Percentiles rank a stretch among this genome's conserved stretches.
These are phyloP conservation scores for Rhizophora apiculata DNA, from an alignment of 345 rosid genomes.

Conservation along the genomic window DNA sequence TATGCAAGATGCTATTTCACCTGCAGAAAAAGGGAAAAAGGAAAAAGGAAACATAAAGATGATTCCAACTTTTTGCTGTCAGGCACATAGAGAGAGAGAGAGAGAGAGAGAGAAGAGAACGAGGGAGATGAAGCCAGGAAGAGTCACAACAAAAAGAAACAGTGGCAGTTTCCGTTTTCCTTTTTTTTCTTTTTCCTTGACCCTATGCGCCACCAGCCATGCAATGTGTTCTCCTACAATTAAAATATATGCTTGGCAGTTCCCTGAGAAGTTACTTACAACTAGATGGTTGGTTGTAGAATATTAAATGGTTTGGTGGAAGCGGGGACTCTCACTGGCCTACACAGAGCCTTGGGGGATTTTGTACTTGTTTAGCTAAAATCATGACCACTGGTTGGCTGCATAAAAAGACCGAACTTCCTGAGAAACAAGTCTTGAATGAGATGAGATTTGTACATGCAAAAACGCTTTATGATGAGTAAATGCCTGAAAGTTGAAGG, in stretches of 20 bases:
- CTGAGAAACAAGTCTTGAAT: background rate
- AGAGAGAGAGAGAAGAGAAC: conserved; percentile 3
- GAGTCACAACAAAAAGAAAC: conserved; percentile 18
- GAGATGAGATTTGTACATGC: background rate
- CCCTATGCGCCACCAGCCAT: conserved; percentile 17
- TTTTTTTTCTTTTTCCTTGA: background rate
- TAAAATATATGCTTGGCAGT: background rate
- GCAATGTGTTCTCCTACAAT: conserved; percentile 4
- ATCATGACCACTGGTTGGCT: background rate
- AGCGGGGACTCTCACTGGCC: background rate
- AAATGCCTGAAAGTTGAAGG: background rate
- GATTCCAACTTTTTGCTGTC: conserved; percentile 22
- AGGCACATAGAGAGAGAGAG: conserved; percentile 11
- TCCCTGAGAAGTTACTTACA: background rate
- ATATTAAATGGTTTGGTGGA: background rate
- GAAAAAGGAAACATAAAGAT: conserved; percentile 2
- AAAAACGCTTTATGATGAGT: background rate
- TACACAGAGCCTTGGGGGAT: background rate
- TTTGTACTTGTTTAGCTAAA: background rate
- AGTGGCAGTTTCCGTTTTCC: conserved; percentile 12
- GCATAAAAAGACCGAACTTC: background rate
- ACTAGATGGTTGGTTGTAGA: conserved; percentile 18
- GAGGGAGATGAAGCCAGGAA: conserved; percentile 6
- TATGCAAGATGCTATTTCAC: conserved; percentile 17
- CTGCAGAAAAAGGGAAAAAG: conserved; percentile 18